Evolutionary conservation across 768 basidiomycete genomes (phyloP), one percentile per base, ranked within the genome.

Genomic region (Pholiota microspora): DNA sequence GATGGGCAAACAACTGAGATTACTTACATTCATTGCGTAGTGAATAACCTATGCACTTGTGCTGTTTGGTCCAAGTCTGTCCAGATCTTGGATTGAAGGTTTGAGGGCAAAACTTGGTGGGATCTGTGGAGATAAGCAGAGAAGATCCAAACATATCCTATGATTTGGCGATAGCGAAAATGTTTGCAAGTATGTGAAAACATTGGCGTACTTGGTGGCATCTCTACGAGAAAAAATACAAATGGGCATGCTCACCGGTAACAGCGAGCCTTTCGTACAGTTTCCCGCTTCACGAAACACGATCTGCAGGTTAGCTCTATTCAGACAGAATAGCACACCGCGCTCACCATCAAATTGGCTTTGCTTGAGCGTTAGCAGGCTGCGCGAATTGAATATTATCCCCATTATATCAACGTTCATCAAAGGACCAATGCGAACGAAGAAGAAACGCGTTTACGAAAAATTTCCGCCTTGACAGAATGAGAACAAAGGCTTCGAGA

Each of bases 151-250:
- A 42, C 21, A 16, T 40, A 28, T 34, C n/a, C n/a, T n/a, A 36
- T 36, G n/a, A n/a, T n/a, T 42, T 42, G 1, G 40, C 18, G 24
- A 35, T 13, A 45, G 27, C 32, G 21, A 12, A 21, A 28, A 40
- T 27, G 23, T n/a, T 35, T 2, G 38, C 25, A 21, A 53, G 42
- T 44, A 49, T 24, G 4, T n/a, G 45, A 45, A 51, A 42, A 18
- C 31, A 18, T 31, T 44, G 24, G 59, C 63, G 25, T 36, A 75
- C 73, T 82, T 82, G 7, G 71, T 71, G 15, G 80, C 76, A 3
- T 79, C 78, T 80, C 80, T n/a, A n/a, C n/a, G n/a, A n/a, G n/a
- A n/a, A n/a, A 83, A 46, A 82, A 77, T 1, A 75, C 74, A 42
- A 82, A 54, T 83, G 75, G 5, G 72, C 74, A 49, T 77, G 71